These are phyloP conservation scores for Torulaspora franciscae DNA, from an alignment of 805 yeast species.

Conservation along the genomic window DNA sequence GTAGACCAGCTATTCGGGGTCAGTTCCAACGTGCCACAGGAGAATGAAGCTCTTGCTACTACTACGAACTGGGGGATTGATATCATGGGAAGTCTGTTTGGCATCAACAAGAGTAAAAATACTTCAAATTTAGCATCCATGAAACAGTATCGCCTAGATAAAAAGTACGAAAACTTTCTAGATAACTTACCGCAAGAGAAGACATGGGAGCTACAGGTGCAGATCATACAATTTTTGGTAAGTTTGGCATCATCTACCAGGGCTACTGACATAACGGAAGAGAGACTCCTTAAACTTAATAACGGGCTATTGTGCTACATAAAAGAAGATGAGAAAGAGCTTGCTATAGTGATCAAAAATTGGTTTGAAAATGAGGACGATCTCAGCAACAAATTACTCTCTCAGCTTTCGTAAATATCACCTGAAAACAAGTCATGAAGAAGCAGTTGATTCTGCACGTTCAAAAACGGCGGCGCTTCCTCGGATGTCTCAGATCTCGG, in stretches of 20 bases:
- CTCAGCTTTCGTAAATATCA: conserved; percentile 15
- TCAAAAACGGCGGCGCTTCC: not conserved
- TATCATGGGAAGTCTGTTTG: conserved; percentile 23
- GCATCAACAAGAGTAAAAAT: not conserved
- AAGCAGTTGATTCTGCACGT: conserved; percentile 12
- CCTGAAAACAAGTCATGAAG: conserved; percentile 23
- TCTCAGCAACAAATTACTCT: not conserved
- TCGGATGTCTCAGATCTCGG: conserved; percentile 14
- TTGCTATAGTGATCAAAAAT: conserved; percentile 26
- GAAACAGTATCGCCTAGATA: conserved; percentile 1
- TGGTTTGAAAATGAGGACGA: conserved; percentile 26
- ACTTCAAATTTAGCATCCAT: not conserved
- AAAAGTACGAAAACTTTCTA: conserved; percentile 21
- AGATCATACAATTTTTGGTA: conserved; percentile 18
- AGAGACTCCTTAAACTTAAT: conserved; percentile 29
- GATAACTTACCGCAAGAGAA: conserved; percentile 21
- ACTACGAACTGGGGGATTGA: conserved; percentile 17
- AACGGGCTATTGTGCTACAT: conserved; percentile 34
- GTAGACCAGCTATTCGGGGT: conserved; percentile 20
- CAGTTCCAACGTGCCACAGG: not conserved
- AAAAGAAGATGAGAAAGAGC: conserved; percentile 16
- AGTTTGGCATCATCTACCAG: conserved; percentile 19
- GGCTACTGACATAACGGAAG: conserved; percentile 20
- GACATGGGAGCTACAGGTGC: conserved; percentile 26
- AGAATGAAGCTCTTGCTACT: not conserved